Evolutionary conservation across 73 alveolate species (phyloP).

Genomic region (Paramecium pentaurelia): DNA sequence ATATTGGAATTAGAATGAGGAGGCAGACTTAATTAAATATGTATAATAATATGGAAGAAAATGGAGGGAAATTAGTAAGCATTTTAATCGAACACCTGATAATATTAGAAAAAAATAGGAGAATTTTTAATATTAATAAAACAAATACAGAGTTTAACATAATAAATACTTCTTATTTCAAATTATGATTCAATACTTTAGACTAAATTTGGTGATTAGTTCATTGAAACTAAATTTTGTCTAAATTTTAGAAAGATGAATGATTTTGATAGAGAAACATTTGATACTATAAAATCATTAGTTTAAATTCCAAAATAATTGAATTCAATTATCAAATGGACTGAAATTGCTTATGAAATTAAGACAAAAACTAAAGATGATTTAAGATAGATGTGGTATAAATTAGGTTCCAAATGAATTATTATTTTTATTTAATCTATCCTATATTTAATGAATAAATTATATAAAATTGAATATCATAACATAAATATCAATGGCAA

Average conservation of each 20-base stretch:
- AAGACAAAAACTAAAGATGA: neutral
- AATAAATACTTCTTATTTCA: neutral
- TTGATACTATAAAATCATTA: neutral
- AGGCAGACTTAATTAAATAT: neutral
- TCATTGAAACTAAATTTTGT: neutral
- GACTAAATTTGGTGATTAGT: neutral
- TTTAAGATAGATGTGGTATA: neutral
- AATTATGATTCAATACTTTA: neutral
- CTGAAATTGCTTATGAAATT: neutral
- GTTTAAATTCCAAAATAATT: neutral
- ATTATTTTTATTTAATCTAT: neutral
- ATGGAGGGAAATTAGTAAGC: constrained; percentile 12
- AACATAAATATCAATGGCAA: neutral
- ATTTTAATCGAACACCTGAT: constrained; percentile 9
- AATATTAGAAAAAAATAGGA: neutral
- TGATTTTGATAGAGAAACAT: neutral
- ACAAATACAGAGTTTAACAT: neutral
- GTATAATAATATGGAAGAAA: constrained; percentile 4
- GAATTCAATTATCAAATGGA: neutral
- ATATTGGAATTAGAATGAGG: neutral
- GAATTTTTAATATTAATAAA: neutral
- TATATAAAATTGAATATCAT: neutral
- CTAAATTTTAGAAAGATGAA: neutral
- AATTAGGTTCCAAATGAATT: neutral
- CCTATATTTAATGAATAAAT: neutral